phyloP scores from a whole-genome alignment of 768 basidiomycete genomes.

The Boletellus emodensis region DNA sequence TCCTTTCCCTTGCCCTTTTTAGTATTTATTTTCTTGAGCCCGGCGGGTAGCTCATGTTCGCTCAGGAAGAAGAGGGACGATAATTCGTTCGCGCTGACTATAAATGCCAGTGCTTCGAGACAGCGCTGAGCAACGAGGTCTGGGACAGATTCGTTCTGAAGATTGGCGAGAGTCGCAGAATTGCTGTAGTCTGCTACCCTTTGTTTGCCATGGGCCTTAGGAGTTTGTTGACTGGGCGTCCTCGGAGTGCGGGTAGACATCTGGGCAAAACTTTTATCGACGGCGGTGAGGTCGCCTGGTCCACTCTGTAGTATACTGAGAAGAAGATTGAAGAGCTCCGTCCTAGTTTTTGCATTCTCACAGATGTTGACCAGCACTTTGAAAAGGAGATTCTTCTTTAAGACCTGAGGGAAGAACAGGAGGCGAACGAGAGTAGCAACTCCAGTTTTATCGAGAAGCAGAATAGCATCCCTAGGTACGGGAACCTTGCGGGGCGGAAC shows the following conservation, averaged over 20 bases:
- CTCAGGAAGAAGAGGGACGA: slow-evolving; percentile 93
- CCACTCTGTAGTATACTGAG: slow-evolving; percentile 95
- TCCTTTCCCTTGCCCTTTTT: slow-evolving; percentile 98
- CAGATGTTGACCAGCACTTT: slow-evolving; percentile 92
- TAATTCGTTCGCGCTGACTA: slow-evolving; percentile 79
- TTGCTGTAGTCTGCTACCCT: slow-evolving; percentile 54
- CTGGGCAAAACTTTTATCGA: slow-evolving; percentile 92
- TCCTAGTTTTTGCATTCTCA: slow-evolving; percentile 88
- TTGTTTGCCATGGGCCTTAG: slow-evolving; percentile 63
- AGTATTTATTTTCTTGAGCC: slow-evolving; percentile 59
- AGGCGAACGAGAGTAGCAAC: slow-evolving; percentile 87
- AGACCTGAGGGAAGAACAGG: slow-evolving; percentile 93
- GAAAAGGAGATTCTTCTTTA: slow-evolving; percentile 80
- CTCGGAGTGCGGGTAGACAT: slow-evolving; percentile 75
- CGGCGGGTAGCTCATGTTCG: slow-evolving; percentile 87
- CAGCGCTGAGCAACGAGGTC: slow-evolving; percentile 93
- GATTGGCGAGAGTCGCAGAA: slow-evolving; percentile 45
- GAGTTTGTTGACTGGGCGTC: slow-evolving; percentile 35
- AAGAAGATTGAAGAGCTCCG: slow-evolving; percentile 90
- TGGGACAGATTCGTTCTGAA: slow-evolving; percentile 78
- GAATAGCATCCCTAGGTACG: slow-evolving; percentile 80
- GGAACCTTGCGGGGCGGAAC: slow-evolving; percentile 46
- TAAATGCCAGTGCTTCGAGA: slow-evolving; percentile 83
- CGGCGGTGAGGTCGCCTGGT: slow-evolving; percentile 83
- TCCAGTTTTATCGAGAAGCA: slow-evolving; percentile 86